Evolutionary conservation across 2,329 filamentous ascomycete genomes (phyloP), one percentile per base, ranked within the genome.

Genomic region (Cercospora sojina): DNA sequence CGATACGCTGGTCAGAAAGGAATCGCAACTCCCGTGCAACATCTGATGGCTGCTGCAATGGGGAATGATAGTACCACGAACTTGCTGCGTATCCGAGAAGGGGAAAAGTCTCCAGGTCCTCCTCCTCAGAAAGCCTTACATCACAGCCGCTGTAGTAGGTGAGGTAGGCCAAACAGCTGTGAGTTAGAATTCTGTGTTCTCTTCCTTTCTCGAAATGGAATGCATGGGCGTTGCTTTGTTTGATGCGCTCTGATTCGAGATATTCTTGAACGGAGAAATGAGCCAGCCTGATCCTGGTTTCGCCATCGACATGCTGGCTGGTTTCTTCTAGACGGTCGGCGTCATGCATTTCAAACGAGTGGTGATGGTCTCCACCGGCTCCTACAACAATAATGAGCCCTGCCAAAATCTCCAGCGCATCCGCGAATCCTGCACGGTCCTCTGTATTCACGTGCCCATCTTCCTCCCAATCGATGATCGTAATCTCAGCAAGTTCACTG

Each of bases 401-500:
- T 5, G 68, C 38, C 4, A 70, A 65, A 10, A 71, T 69, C 12
- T 64, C 60, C 20, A 71, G 53, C 23, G 55, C 31, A 55, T 71
- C 66, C 7, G 41, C 32, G 23, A 67, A 23, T 38, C 59, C 58
- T 18, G 41, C 27, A 10, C 66, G 64, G 18, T 67, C 47, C 7
- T 64, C 55, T 18, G 64, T 27, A 18, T 68, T 66, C 9, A 73
- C 56, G 8, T 10, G 18, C 12, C 59, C 65, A 10, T 69, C 71
- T 7, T 10, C 59, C 5, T 5, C 18, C 35, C 63, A 61, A 43
- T 70, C 66, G 20, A 69, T 70, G 49, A 70, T 65, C 6, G 62
- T 64, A n/a, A 69, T 67, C 7, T 74, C 73, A 13, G 64, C 67
- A 4, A 72, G 64, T 64, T 73, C 68, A 18, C 38, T 61, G 2